These are phyloP conservation scores for Piper longum DNA, from an alignment of 164 flowering plant species.

Conservation along the genomic window DNA sequence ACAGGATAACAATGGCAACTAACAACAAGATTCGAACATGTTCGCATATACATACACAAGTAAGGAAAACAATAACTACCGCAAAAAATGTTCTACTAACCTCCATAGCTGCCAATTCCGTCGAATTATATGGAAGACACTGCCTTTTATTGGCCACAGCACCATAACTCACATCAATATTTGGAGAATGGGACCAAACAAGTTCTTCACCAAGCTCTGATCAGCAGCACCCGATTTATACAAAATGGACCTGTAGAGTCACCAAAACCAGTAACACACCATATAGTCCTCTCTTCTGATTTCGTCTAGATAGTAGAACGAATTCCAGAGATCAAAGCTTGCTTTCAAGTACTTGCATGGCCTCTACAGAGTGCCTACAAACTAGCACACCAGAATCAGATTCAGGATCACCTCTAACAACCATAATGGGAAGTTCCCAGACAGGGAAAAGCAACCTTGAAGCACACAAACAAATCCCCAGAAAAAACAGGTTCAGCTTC, in stretches of 20 bases:
- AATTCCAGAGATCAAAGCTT: constrained; percentile 82
- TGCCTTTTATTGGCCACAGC: constrained; percentile 57
- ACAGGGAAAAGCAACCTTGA: constrained; percentile 79
- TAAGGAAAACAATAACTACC: too few relatives aligned
- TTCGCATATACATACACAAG: neutral
- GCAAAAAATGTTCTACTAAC: constrained; percentile 12
- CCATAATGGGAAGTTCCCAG: constrained; percentile 94
- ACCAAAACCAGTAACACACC: constrained; percentile 92
- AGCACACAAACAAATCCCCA: constrained; percentile 84
- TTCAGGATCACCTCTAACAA: constrained; percentile 34
- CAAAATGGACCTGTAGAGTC: constrained; percentile 72
- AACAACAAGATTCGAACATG: neutral
- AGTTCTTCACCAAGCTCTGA: constrained; percentile 50
- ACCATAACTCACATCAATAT: constrained; percentile 38
- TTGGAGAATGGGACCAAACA: constrained; percentile 67
- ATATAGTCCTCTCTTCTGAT: constrained; percentile 89
- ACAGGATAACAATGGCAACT: neutral
- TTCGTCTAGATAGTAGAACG: constrained; percentile 70
- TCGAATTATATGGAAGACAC: constrained; percentile 72
- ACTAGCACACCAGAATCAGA: constrained; percentile 40
- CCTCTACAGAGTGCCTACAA: constrained; percentile 66
- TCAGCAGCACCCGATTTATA: constrained; percentile 57
- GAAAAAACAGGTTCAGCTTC: constrained; percentile 95
- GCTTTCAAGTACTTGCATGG: constrained; percentile 84
- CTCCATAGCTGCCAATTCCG: constrained; percentile 97